Percentiles rank a stretch among this genome's conserved stretches.
Conservation (phyloP, 768 basidiomycete genomes). For the Trametes cingulata region DNA sequence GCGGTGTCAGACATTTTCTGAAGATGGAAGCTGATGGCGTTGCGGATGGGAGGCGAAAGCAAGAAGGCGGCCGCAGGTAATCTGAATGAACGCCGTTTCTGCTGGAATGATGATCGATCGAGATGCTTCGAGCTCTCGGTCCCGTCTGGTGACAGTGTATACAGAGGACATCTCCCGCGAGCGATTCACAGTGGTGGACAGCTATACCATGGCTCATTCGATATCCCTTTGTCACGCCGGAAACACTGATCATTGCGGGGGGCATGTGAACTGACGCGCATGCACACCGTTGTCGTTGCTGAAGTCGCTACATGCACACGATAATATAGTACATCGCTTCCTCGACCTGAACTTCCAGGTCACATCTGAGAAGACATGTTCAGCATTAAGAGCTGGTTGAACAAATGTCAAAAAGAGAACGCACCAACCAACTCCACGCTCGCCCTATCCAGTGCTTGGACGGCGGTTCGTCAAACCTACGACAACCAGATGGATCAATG, state of each 20-base stretch:
- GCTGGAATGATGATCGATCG: constrained; percentile 3
- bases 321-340: too few relatives aligned
- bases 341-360: not conserved
- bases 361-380: not conserved
- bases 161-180: not conserved
- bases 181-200: too few relatives aligned
- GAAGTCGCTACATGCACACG: too few relatives aligned
- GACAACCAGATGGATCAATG: not conserved
- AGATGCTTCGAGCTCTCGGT: not conserved
- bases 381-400: not conserved
- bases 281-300: too few relatives aligned
- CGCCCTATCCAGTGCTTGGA: constrained; percentile 36
- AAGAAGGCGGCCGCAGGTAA: not conserved
- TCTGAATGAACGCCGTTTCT: not conserved
- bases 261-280: too few relatives aligned
- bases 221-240: too few relatives aligned
- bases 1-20: not conserved
- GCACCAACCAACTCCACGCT: constrained; percentile 39
- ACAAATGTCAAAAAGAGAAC: constrained; percentile 10
- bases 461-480: constrained; percentile 34
- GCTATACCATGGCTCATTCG: too few relatives aligned
- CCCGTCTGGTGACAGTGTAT: not conserved
- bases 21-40: not conserved
- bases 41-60: too few relatives aligned
- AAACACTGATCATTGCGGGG: too few relatives aligned